Evolutionary conservation across 441 rosid genomes (phyloP).

Genomic region (Geranium incanum): DNA sequence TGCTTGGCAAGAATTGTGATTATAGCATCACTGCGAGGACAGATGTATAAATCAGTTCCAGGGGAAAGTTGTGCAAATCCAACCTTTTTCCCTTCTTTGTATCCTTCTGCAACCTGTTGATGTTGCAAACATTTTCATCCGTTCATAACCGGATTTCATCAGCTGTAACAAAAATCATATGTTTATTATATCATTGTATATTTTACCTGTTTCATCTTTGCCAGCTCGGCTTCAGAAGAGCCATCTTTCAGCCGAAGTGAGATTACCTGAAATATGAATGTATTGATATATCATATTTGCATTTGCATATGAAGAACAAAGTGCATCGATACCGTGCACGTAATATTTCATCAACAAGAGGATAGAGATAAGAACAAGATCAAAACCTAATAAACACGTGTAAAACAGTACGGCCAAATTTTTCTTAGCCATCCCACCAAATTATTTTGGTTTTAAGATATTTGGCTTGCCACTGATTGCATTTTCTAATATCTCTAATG

Average conservation of each 20-base stretch:
- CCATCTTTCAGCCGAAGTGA: constrained; percentile 34
- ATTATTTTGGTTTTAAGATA: background rate
- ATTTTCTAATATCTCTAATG: background rate
- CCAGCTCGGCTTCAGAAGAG: constrained; percentile 28
- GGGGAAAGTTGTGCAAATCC: constrained; percentile 28
- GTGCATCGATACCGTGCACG: background rate
- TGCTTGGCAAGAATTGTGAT: constrained; percentile 35
- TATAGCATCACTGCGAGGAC: constrained; percentile 29
- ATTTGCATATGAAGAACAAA: background rate
- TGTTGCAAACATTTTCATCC: constrained; percentile 1
- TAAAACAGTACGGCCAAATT: background rate
- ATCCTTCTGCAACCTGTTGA: constrained; percentile 28
- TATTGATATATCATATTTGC: background rate
- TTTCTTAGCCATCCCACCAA: background rate
- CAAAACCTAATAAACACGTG: background rate
- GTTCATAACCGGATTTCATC: background rate
- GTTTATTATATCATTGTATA: constrained; percentile 1
- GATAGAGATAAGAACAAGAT: background rate
- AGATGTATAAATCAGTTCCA: constrained; percentile 31
- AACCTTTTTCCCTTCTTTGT: constrained; percentile 29
- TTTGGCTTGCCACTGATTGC: background rate
- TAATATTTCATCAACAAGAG: background rate
- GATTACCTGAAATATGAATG: constrained; percentile 25
- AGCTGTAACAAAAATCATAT: constrained; percentile 2
- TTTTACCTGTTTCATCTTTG: constrained; percentile 29